A percentile compares a stretch with the other conserved stretches of the same genome.
phyloP scores from a whole-genome alignment of 2,329 filamentous ascomycete species.

The Penicillium sp. region DNA sequence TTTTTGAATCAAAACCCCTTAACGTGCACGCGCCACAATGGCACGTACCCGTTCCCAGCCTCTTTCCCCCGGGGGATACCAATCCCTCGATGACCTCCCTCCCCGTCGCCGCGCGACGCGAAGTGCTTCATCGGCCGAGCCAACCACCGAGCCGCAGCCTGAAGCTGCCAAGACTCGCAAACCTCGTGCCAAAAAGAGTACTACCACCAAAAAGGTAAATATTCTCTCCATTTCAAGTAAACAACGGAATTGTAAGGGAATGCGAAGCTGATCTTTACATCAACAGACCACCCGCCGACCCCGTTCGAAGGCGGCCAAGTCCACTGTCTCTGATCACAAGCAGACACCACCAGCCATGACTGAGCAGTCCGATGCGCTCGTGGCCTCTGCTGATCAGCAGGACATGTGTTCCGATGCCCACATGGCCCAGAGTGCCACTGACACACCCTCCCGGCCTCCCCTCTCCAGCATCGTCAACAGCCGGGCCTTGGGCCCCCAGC shows the following conservation, averaged over 20 bases:
- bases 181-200: slow-evolving; percentile 4
- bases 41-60: slow-evolving; percentile 39
- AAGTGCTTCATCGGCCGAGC: slow-evolving; percentile 13
- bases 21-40: slow-evolving; percentile 26
- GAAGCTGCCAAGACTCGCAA: slow-evolving; percentile 6
- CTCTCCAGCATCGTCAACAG: background rate
- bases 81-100: slow-evolving; percentile 29
- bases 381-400: background rate
- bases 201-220: slow-evolving; percentile 6
- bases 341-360: background rate
- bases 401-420: background rate
- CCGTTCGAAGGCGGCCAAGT: background rate
- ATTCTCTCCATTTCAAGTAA: background rate
- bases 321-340: background rate
- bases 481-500: slow-evolving; percentile 1
- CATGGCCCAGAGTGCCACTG: background rate
- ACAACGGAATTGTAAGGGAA: background rate
- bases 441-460: background rate
- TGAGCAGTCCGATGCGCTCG: background rate
- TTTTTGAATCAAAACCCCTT: background rate
- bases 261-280: background rate
- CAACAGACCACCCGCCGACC: background rate
- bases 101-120: slow-evolving; percentile 19
- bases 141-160: background rate
- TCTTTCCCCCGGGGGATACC: slow-evolving; percentile 33